A percentile compares a stretch with the other conserved stretches of the same genome.
Conservation (phyloP, 2,329 filamentous ascomycete species). For the Penicillium sp. region DNA sequence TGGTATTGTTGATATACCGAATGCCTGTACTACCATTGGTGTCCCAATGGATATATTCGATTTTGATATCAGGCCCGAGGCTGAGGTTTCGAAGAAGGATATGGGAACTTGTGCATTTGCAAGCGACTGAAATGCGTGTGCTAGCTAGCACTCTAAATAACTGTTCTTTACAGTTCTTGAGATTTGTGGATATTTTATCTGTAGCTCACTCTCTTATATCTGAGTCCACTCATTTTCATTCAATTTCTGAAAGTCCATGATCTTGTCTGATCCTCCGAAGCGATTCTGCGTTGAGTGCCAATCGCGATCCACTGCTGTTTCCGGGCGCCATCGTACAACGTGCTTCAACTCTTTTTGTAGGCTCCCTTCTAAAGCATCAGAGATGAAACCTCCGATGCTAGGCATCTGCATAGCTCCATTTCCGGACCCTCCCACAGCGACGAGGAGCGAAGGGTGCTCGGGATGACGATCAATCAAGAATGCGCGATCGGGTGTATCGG, state of each 20-base stretch:
- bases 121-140: slow-evolving; percentile 27
- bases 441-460: slow-evolving; percentile 41
- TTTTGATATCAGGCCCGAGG: slow-evolving; percentile 78
- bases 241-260: slow-evolving; percentile 50
- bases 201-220: slow-evolving; percentile 4
- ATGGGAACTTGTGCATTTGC: slow-evolving; percentile 70
- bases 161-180: background rate
- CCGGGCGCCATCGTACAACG: slow-evolving; percentile 53
- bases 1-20: slow-evolving; percentile 87
- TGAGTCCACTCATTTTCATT: slow-evolving; percentile 41
- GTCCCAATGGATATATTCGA: slow-evolving; percentile 93
- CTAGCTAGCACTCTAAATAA: background rate
- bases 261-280: slow-evolving; percentile 48
- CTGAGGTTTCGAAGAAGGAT: slow-evolving; percentile 60
- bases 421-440: slow-evolving; percentile 54
- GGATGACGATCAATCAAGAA: slow-evolving; percentile 56
- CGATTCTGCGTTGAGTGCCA: slow-evolving; percentile 52
- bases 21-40: slow-evolving; percentile 85
- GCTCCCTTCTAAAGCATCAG: slow-evolving; percentile 48
- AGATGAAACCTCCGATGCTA: slow-evolving; percentile 51
- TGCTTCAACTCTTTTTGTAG: slow-evolving; percentile 45
- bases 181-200: background rate
- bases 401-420: slow-evolving; percentile 57
- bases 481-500: slow-evolving; percentile 55
- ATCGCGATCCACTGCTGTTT: slow-evolving; percentile 48